Conservation (phyloP, 2,329 filamentous ascomycete species). For the Chrysoporthe austroafricana region DNA sequence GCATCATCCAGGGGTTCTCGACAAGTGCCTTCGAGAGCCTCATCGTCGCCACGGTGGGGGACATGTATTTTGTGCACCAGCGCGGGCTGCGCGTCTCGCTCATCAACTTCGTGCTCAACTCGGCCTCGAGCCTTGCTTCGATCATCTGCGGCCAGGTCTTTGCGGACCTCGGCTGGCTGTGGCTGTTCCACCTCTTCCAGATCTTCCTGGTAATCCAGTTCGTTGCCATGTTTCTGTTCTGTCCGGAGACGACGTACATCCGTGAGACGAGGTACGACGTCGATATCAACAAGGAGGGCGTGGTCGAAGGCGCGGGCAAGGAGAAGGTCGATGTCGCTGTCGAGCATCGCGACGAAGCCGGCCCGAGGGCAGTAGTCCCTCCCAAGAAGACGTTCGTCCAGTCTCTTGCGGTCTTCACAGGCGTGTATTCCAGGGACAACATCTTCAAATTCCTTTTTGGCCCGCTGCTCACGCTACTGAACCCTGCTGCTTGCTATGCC, state of each 20-base stretch:
- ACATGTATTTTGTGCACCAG: constrained; percentile 38
- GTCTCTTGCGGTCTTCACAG: constrained; percentile 3
- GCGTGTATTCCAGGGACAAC: constrained; percentile 13
- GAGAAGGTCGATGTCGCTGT: not conserved
- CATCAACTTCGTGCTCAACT: constrained; percentile 29
- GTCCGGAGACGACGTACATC: constrained; percentile 44
- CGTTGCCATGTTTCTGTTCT: constrained; percentile 41
- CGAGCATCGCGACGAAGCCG: constrained; percentile 1
- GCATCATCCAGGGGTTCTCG: constrained; percentile 36
- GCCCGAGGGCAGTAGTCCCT: not conserved
- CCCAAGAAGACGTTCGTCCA: constrained; percentile 14
- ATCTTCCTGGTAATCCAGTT: constrained; percentile 39
- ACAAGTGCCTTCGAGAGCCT: constrained; percentile 35
- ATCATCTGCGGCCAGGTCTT: constrained; percentile 33
- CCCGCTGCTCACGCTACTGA: constrained; percentile 44
- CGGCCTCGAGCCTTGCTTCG: constrained; percentile 30
- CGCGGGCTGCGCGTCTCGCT: constrained; percentile 33
- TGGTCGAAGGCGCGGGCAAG: not conserved
- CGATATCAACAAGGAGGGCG: not conserved
- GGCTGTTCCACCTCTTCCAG: constrained; percentile 42
- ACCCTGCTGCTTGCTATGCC: constrained; percentile 44
- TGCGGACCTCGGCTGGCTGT: constrained; percentile 33
- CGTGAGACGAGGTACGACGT: constrained; percentile 29
- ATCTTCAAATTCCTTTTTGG: constrained; percentile 26
- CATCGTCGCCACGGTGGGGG: constrained; percentile 34